phyloP scores from a whole-genome alignment of 202 grass and related monocot species.

The Cymbopogon flexuosus region DNA sequence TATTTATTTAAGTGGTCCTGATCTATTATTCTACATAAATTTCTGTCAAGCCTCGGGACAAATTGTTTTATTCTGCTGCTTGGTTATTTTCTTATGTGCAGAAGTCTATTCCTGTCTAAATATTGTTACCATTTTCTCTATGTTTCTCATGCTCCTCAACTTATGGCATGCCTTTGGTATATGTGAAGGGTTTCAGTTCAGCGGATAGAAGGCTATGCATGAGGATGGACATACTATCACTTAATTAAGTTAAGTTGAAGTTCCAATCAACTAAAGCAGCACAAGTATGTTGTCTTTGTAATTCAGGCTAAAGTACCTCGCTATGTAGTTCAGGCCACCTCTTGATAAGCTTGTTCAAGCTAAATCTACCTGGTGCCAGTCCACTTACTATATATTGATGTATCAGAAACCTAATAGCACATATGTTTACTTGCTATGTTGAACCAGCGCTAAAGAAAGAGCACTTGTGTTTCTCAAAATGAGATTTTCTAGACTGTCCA shows the following conservation, averaged over 20 bases:
- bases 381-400: background rate
- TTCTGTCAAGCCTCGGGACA: too few relatives aligned
- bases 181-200: background rate
- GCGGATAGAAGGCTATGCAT: background rate
- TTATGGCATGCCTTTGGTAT: background rate
- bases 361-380: too few relatives aligned
- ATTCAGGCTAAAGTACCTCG: too few relatives aligned
- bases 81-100: background rate
- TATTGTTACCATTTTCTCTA: background rate
- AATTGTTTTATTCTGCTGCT: background rate
- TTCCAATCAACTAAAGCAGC: too few relatives aligned
- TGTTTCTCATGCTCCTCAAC: background rate
- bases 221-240: background rate
- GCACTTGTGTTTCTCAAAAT: background rate
- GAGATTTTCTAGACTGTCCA: background rate
- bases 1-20: too few relatives aligned
- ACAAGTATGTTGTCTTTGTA: too few relatives aligned
- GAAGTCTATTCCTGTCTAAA: background rate
- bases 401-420: background rate
- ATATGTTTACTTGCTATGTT: background rate
- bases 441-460: background rate
- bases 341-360: too few relatives aligned
- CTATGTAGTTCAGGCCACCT: too few relatives aligned
- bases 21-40: too few relatives aligned
- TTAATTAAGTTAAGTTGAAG: too few relatives aligned